Evolutionary conservation across 176 grass and related monocot species (phyloP), one percentile per base, ranked within the genome.

Genomic region (Oryza glaberrima): DNA sequence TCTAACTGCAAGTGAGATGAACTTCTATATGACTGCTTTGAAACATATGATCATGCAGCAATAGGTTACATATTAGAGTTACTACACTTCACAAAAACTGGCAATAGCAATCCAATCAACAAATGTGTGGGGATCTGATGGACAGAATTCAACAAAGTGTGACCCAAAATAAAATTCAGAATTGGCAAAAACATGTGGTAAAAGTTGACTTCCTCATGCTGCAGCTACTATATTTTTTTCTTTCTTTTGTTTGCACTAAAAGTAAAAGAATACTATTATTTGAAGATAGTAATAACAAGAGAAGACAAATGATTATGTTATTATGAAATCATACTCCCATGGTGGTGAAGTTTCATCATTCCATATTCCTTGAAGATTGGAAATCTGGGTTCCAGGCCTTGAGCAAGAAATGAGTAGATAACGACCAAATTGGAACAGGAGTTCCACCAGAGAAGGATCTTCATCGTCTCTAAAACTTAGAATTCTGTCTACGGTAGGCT

Each of bases 301-400:
- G 30, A 11, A 70, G 35, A 4, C 28, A 77, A 38, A 43, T 34
- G 69, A 70, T 47, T 13, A 86, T 87, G 63, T 7, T 16, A 17
- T 48, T 71, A 64, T 52, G 88, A 72, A 86, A 87, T n/a, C 90
- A 64, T 92, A 97, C 94, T 87, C 90, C 94, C 94, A 97, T 77
- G 90, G 65, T 77, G 94, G 92, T 19, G 65, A 30, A 75, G 16
- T 75, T 41, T 97, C 88, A 26, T 97, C 91, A 77, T 60, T 97
- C 94, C 94, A 97, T 86, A 97, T 94, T 72, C 94, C 94, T 94
- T 97, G 94, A 44, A 97, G 90, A 81, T 94, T 97, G 19, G 94
- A 70, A 85, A 92, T 77, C 77, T 92, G 92, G 30, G 94, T 94
- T 87, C 94, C 92, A 77, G 90, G 86, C 82, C 94, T 91, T 8